Percentiles rank a stretch among this genome's conserved stretches.
phyloP scores from a whole-genome alignment of 2,329 filamentous ascomycete genomes.

The Coniochaeta sp. region DNA sequence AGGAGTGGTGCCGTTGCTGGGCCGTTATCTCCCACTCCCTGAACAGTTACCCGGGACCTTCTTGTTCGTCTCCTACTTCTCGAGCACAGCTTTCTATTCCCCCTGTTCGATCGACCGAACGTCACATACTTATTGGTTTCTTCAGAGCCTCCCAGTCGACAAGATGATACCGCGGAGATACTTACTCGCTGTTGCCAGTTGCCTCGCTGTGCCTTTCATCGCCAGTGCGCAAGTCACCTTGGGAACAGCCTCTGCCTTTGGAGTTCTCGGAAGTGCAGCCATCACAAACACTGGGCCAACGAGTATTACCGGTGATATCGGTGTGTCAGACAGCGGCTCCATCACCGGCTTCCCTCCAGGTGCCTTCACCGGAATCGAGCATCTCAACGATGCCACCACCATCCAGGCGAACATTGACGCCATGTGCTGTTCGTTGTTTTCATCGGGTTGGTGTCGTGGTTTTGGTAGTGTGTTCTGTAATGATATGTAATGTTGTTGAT shows the following conservation, averaged over 20 bases:
- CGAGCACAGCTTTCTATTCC: no score
- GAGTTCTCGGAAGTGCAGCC: not conserved
- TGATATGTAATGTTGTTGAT: no score
- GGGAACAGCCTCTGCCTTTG: not conserved
- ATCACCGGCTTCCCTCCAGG: not conserved
- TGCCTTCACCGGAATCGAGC: not conserved
- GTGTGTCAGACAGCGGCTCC: not conserved
- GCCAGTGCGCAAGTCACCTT: not conserved
- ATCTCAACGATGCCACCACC: not conserved
- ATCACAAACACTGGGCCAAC: not conserved
- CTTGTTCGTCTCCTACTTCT: no score
- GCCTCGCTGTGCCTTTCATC: not conserved
- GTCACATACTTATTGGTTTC: no score
- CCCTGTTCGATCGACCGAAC: no score
- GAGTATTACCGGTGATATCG: not conserved
- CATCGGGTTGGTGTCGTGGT: no score
- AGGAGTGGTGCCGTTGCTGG: no score
- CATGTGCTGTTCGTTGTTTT: no score
- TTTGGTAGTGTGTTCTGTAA: no score
- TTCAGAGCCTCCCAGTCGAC: not conserved
- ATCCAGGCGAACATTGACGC: not conserved
- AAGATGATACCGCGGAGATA: not conserved
- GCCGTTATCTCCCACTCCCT: no score
- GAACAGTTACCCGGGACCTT: no score
- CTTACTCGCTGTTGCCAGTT: not conserved